Percentiles rank a stretch among this genome's conserved stretches.
Conservation (phyloP, 2,329 filamentous ascomycete species). For the Diaporthe ampelina region DNA sequence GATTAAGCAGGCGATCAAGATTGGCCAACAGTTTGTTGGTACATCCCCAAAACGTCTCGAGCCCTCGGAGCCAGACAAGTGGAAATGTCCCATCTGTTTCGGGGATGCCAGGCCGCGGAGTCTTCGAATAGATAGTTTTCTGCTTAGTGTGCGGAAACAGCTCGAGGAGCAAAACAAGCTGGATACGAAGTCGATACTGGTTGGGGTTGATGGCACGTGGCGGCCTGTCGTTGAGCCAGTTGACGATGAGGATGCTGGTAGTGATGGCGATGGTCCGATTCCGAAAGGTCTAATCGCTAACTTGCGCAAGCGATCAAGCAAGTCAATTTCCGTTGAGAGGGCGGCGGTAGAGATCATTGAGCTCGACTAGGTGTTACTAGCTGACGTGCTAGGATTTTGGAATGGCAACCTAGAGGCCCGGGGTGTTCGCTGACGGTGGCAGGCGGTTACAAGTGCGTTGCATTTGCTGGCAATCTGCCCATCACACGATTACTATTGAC, state of each 20-base stretch:
- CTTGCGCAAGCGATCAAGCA: conserved; percentile 24
- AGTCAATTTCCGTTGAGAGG: conserved; percentile 30
- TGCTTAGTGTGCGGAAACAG: conserved; percentile 71
- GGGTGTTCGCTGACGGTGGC: background rate
- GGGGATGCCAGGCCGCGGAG: conserved; percentile 81
- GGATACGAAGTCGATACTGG: conserved; percentile 70
- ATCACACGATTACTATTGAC: background rate
- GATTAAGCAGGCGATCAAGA: conserved; percentile 54
- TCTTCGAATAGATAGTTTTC: conserved; percentile 81
- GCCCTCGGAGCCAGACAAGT: conserved; percentile 75
- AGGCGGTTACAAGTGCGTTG: background rate
- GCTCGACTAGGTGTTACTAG: conserved; percentile 31
- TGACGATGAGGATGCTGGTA: conserved; percentile 50
- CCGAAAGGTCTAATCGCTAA: conserved; percentile 22
- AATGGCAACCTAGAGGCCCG: background rate
- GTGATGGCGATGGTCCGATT: conserved; percentile 47
- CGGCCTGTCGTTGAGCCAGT: conserved; percentile 55
- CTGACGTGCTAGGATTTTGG: background rate
- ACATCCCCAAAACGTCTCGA: conserved; percentile 55
- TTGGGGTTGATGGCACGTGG: conserved; percentile 77
- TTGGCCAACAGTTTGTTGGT: conserved; percentile 54
- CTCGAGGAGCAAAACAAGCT: conserved; percentile 65
- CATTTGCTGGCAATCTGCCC: conserved; percentile 11
- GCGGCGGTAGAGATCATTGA: conserved; percentile 38
- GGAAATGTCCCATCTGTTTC: conserved; percentile 89